phyloP scores from a whole-genome alignment of 306 rosid genomes.

The Betula pendula region DNA sequence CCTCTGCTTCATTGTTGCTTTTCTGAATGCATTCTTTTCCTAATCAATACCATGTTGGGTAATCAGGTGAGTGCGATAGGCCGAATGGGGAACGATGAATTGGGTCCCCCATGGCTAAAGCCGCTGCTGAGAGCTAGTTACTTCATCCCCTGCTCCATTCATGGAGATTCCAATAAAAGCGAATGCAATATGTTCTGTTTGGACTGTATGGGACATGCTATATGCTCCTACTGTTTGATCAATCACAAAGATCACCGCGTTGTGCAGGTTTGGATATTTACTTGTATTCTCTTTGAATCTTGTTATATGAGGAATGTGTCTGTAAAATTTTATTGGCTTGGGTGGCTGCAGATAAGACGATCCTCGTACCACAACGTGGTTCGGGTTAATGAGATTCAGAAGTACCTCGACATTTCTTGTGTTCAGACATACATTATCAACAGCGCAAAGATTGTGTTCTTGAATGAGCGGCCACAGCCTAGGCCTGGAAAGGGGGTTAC shows the following conservation, averaged over 20 bases:
- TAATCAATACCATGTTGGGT: not conserved
- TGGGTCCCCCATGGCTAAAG: conserved; percentile 42
- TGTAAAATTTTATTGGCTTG: not conserved
- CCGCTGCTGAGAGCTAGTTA: conserved; percentile 40
- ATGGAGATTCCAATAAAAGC: conserved; percentile 37
- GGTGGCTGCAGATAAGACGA: conserved; percentile 36
- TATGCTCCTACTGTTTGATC: conserved; percentile 43
- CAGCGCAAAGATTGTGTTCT: conserved; percentile 50
- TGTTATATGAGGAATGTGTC: not conserved
- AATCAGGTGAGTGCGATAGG: conserved; percentile 42
- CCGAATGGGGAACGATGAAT: conserved; percentile 13
- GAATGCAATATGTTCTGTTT: conserved; percentile 56
- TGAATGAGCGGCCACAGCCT: conserved; percentile 55
- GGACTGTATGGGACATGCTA: conserved; percentile 41
- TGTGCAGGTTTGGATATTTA: conserved; percentile 33
- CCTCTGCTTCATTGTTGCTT: not conserved
- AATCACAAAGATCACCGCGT: conserved; percentile 41
- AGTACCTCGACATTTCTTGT: conserved; percentile 39
- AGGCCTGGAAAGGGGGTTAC: conserved; percentile 54
- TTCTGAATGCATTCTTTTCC: not conserved
- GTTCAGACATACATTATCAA: conserved; percentile 54
- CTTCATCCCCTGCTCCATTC: conserved; percentile 36
- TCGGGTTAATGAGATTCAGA: conserved; percentile 54
- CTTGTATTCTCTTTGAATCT: not conserved
- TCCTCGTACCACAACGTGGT: conserved; percentile 59